Evolutionary conservation across 2,329 filamentous ascomycete species (phyloP), one percentile per base, ranked within the genome.

Genomic region (Phialocephala subalpina): DNA sequence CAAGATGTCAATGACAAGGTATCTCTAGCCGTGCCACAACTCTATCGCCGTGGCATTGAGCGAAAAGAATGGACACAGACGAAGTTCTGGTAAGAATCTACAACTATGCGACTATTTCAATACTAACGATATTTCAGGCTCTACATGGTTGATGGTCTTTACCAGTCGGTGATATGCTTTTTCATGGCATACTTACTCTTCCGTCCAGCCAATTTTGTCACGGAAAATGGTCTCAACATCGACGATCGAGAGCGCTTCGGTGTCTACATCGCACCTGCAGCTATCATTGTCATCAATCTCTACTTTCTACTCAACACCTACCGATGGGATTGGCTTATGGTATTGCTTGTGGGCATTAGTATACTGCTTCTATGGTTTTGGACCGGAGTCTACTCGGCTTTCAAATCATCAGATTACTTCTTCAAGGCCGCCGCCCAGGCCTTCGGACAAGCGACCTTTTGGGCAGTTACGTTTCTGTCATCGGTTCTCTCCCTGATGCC

Each of bases 291-390:
- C 47, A 97, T 97, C 83, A 99, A 99, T 79, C 82, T 90, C 66
- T 99, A 98, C 82, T 93, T 99, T 72, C 83, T 99, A 70, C 89
- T 98, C 82, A 99, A 99, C 80, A 97, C 92, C 0, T 98, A 97
- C 79, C 89, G 95, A 67, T 99, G 96, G 96, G 96, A 99, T 78
- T 99, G 95, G 95, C 84, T 99, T 74, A 97, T 97, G 80, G 80
- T 94, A 25, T 82, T 97, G 66, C 90, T 97, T 68, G 91, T 97
- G 60, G 80, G 81, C 27, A 86, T 98, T 78, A 97, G 94, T 80
- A 91, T 92, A 68, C 78, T 98, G 35, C 87, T 97, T 73, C 88
- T 98, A 75, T 99, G 94, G 84, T 91, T 97, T 82, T 98, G 96
- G 94, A 97, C 96, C 6, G 96, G 94, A 35, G 86, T 97, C 42